phyloP scores from a whole-genome alignment of 2,329 filamentous ascomycete species.

The Botrytis fabae region DNA sequence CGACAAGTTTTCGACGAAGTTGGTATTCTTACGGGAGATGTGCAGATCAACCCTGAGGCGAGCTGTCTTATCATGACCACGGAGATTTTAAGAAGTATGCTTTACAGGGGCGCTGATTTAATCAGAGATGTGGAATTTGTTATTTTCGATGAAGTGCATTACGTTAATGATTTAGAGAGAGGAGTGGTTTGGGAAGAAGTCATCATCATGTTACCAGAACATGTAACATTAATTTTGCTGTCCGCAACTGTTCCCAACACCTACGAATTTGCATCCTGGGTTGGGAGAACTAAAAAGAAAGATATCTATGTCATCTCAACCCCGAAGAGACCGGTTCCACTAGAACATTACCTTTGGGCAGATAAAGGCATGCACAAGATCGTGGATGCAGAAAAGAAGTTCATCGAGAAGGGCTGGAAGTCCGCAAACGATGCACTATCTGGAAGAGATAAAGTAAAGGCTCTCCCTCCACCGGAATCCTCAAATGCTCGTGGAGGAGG shows the following conservation, averaged over 20 bases:
- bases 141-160: slow-evolving; percentile 98
- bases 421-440: slow-evolving; percentile 81
- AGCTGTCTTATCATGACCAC: slow-evolving; percentile 99
- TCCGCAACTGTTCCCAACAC: slow-evolving; percentile 98
- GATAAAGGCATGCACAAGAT: slow-evolving; percentile 92
- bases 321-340: slow-evolving; percentile 86
- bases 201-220: slow-evolving; percentile 98
- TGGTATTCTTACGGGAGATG: slow-evolving; percentile 93
- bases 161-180: slow-evolving; percentile 93
- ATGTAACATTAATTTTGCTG: slow-evolving; percentile 90
- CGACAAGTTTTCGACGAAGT: slow-evolving; percentile 89
- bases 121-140: slow-evolving; percentile 98
- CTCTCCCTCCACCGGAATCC: slow-evolving; percentile 42
- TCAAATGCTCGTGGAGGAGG: slow-evolving; percentile 49
- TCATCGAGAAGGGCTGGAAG: slow-evolving; percentile 92
- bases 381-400: slow-evolving; percentile 88
- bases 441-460: slow-evolving; percentile 75
- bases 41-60: slow-evolving; percentile 95
- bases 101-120: slow-evolving; percentile 92
- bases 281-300: slow-evolving; percentile 96
- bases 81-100: slow-evolving; percentile 96
- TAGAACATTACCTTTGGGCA: slow-evolving; percentile 97
- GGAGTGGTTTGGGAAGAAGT: slow-evolving; percentile 99
- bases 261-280: slow-evolving; percentile 97
- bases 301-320: slow-evolving; percentile 99